Evolutionary conservation across 1,139 yeast genomes (phyloP).

Genomic region (Wickerhamomyces sp.): DNA sequence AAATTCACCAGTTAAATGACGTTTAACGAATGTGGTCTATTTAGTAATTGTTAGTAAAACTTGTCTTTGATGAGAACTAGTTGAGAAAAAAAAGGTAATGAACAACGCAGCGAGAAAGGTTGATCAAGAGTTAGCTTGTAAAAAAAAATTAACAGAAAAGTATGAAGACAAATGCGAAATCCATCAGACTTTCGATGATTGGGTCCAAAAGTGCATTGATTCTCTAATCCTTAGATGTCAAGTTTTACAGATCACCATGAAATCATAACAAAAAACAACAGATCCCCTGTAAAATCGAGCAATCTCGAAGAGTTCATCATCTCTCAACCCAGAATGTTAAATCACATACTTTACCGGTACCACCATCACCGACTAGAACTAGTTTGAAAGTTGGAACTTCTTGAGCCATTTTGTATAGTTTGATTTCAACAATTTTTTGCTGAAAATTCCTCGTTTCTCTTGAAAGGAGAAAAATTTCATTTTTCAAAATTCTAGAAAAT

Average conservation of each 20-base stretch:
- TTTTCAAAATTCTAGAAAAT: slow-evolving; percentile 1
- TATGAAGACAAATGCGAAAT: too few species aligned
- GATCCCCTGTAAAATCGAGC: neutral
- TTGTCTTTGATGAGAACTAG: too few species aligned
- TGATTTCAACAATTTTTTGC: slow-evolving; percentile 2
- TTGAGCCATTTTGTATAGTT: slow-evolving; percentile 30
- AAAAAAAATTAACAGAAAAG: neutral
- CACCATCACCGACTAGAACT: slow-evolving; percentile 99
- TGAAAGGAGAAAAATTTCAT: neutral
- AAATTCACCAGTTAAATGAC: slow-evolving; percentile 99
- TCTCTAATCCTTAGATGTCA: too few species aligned
- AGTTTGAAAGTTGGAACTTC: slow-evolving; percentile 97
- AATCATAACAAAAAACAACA: slow-evolving; percentile 1
- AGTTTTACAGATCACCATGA: too few species aligned
- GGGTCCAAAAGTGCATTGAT: neutral
- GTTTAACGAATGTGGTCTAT: slow-evolving; percentile 96
- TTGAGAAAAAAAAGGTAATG: too few species aligned
- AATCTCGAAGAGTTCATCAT: neutral
- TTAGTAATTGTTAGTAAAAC: slow-evolving; percentile 8
- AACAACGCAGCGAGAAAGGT: too few species aligned
- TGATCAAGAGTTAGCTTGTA: too few species aligned
- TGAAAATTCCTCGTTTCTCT: slow-evolving; percentile 7
- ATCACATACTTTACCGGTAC: slow-evolving; percentile 83
- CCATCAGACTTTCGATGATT: neutral
- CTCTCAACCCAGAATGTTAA: neutral